phyloP scores from a whole-genome alignment of 768 basidiomycete species.

The Leccinum rimulosum region DNA sequence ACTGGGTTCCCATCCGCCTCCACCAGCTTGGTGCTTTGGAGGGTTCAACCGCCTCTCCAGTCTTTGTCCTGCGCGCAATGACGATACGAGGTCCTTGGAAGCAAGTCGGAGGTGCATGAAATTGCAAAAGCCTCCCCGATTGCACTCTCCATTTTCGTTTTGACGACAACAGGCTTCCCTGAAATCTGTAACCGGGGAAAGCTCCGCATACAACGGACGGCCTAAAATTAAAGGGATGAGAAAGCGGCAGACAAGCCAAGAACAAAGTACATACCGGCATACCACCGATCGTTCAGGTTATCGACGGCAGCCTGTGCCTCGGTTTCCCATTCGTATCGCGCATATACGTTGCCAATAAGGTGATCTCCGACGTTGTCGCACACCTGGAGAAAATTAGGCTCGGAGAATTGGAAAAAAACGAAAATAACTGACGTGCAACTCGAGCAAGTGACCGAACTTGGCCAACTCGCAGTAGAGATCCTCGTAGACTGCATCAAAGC shows the following conservation, averaged over 20 bases:
- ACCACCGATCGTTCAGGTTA: conserved; percentile 94
- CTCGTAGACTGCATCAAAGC: conserved; percentile 92
- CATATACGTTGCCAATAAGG: conserved; percentile 96
- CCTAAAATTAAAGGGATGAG: conserved; percentile 44
- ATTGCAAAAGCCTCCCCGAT: conserved; percentile 97
- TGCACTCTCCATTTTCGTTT: conserved; percentile 98
- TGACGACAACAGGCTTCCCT: conserved; percentile 98
- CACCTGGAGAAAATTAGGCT: conserved; percentile 46
- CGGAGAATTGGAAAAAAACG: neutral
- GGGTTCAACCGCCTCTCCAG: conserved; percentile 79
- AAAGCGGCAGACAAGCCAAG: neutral
- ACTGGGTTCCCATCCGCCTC: conserved; percentile 82
- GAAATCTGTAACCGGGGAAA: conserved; percentile 98
- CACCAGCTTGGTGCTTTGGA: conserved; percentile 56
- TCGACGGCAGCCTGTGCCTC: conserved; percentile 94
- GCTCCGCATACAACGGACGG: conserved; percentile 92
- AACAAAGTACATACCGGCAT: conserved; percentile 63
- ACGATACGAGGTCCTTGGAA: conserved; percentile 76
- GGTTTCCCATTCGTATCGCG: conserved; percentile 97
- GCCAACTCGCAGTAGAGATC: conserved; percentile 92
- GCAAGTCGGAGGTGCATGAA: conserved; percentile 96
- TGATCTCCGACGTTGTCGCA: conserved; percentile 99
- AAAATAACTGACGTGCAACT: conserved; percentile 74
- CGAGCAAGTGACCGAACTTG: conserved; percentile 93
- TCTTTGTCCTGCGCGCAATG: conserved; percentile 78